Percentiles rank a stretch among this genome's conserved stretches.
These are phyloP conservation scores for Macrophomina tecta DNA, from an alignment of 2,329 filamentous ascomycete species.

Conservation along the genomic window DNA sequence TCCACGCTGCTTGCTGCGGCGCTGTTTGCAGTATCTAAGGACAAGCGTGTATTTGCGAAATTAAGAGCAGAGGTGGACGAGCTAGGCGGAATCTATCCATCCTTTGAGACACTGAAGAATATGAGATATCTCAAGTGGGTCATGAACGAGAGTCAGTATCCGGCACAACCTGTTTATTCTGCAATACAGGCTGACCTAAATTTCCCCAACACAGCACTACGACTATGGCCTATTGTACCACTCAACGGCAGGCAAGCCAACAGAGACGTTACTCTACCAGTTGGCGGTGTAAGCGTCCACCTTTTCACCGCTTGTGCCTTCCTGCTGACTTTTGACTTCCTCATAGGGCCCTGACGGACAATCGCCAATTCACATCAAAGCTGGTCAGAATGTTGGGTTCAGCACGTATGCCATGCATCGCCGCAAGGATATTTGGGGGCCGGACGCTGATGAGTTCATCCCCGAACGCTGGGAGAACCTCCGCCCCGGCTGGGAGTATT, in stretches of 20 bases:
- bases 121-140: conserved; percentile 39
- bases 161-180: neutral
- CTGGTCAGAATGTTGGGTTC: conserved; percentile 37
- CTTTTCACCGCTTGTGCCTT: neutral
- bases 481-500: conserved; percentile 39
- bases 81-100: conserved; percentile 28
- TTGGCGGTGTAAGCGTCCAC: conserved; percentile 31
- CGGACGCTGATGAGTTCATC: conserved; percentile 43
- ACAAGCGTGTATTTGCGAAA: conserved; percentile 50
- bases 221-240: conserved; percentile 41
- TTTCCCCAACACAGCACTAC: conserved; percentile 27
- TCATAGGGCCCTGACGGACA: conserved; percentile 34
- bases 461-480: conserved; percentile 44
- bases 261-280: conserved; percentile 37
- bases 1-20: conserved; percentile 39
- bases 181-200: neutral
- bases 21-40: conserved; percentile 32
- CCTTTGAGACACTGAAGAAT: conserved; percentile 39
- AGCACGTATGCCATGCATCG: conserved; percentile 44
- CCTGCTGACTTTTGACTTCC: neutral
- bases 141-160: conserved; percentile 37
- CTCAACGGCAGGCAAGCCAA: conserved; percentile 39
- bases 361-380: conserved; percentile 37
- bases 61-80: conserved; percentile 42
- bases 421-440: conserved; percentile 45